These are phyloP conservation scores for Trichophaea hybrida DNA, from an alignment of 2,329 filamentous ascomycete species.

Conservation along the genomic window DNA sequence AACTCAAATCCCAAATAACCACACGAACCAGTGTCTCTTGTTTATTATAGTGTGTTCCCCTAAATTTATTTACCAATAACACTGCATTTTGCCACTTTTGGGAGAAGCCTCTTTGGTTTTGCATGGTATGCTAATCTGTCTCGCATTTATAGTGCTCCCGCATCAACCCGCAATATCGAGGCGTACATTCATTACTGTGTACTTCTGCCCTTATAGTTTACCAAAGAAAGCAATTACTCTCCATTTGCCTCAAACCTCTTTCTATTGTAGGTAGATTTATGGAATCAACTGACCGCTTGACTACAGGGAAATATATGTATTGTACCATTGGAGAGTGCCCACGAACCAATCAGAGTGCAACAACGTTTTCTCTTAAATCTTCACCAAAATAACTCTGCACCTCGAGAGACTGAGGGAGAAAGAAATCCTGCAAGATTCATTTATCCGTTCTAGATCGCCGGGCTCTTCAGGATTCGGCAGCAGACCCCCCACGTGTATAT, in stretches of 20 bases:
- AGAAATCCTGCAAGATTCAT: background rate
- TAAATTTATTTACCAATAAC: background rate
- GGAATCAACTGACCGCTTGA: background rate
- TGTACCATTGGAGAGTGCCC: background rate
- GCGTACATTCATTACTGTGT: too few species aligned
- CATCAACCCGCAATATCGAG: too few species aligned
- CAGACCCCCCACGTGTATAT: background rate
- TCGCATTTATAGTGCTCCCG: too few species aligned
- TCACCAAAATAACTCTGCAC: background rate
- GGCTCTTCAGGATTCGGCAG: constrained; percentile 17
- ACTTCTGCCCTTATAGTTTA: background rate
- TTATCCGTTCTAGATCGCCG: constrained; percentile 10
- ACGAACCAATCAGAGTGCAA: background rate
- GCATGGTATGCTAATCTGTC: too few species aligned
- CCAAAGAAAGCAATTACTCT: background rate
- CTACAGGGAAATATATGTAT: background rate
- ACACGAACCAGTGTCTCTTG: too few species aligned
- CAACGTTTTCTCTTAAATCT: background rate
- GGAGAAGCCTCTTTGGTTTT: too few species aligned
- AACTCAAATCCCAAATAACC: too few species aligned
- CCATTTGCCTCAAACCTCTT: background rate
- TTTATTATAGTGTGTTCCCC: background rate
- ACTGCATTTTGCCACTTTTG: too few species aligned
- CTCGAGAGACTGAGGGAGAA: background rate
- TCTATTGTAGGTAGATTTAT: too few species aligned